These are phyloP conservation scores for Yamagishiella unicocca DNA, from an alignment of 139 green algal species.

Conservation along the genomic window DNA sequence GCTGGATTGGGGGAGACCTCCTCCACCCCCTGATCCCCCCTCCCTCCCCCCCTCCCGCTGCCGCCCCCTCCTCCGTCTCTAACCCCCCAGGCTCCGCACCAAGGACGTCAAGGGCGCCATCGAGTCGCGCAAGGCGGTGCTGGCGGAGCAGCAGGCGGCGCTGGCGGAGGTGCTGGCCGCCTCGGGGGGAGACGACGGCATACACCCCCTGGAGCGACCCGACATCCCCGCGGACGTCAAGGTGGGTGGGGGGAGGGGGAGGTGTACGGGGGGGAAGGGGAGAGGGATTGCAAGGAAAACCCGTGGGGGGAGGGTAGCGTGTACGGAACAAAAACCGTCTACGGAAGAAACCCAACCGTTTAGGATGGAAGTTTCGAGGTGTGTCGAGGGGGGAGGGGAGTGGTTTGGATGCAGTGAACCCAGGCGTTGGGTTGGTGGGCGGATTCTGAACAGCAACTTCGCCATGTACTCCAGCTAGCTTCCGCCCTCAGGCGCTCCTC, in stretches of 20 bases:
- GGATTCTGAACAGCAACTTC: no score
- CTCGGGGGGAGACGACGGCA: slow-evolving; percentile 34
- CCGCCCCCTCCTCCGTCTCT: background rate
- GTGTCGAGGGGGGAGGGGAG: no score
- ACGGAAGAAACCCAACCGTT: no score
- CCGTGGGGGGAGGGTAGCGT: background rate
- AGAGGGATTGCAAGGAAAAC: background rate
- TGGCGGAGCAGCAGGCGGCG: slow-evolving; percentile 47
- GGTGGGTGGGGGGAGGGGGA: slow-evolving; percentile 24
- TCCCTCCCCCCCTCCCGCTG: background rate
- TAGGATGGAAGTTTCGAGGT: no score
- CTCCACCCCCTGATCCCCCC: background rate
- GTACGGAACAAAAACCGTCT: no score
- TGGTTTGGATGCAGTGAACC: no score
- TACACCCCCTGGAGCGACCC: slow-evolving; percentile 67
- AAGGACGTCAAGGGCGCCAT: slow-evolving; percentile 70
- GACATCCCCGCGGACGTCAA: slow-evolving; percentile 67
- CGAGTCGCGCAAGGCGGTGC: slow-evolving; percentile 42
- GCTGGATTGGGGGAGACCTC: background rate
- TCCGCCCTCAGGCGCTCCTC: no score
- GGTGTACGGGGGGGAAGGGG: background rate
- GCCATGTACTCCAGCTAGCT: no score
- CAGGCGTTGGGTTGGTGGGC: no score
- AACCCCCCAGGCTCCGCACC: slow-evolving; percentile 57
- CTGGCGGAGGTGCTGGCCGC: slow-evolving; percentile 42